phyloP scores from a whole-genome alignment of 345 rosid species.

The Citrus cavaleriei region DNA sequence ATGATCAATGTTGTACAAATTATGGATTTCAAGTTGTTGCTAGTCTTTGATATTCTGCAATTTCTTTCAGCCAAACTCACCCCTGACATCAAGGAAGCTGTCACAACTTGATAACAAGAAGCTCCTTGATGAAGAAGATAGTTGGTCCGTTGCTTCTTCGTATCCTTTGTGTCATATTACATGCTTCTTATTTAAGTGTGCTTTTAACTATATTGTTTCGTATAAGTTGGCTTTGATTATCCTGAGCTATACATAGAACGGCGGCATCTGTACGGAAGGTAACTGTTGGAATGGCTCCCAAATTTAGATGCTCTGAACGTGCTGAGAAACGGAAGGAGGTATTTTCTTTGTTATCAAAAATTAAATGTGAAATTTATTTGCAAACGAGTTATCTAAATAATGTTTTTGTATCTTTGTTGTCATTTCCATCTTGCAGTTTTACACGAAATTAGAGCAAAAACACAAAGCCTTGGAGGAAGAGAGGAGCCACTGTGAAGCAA shows the following conservation, averaged over 20 bases:
- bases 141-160: slow-evolving; percentile 80
- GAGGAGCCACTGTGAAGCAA: slow-evolving; percentile 66
- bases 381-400: neutral
- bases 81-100: slow-evolving; percentile 46
- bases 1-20: neutral
- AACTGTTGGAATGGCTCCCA: slow-evolving; percentile 87
- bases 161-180: slow-evolving; percentile 46
- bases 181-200: neutral
- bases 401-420: slow-evolving; percentile 15
- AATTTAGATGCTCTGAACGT: slow-evolving; percentile 72
- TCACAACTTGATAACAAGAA: slow-evolving; percentile 54
- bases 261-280: slow-evolving; percentile 64
- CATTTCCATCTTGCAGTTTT: slow-evolving; percentile 46
- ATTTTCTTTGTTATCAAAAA: neutral
- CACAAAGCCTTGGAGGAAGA: slow-evolving; percentile 79
- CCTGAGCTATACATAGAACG: slow-evolving; percentile 70
- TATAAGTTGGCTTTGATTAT: slow-evolving; percentile 15
- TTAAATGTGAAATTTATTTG: slow-evolving; percentile 5
- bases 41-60: slow-evolving; percentile 3
- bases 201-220: neutral
- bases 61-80: slow-evolving; percentile 50
- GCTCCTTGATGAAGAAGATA: slow-evolving; percentile 79
- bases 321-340: slow-evolving; percentile 96
- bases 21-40: neutral
- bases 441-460: slow-evolving; percentile 77